Evolutionary conservation across 345 rosid genomes (phyloP).

Genomic region (Microthlaspi erraticum): DNA sequence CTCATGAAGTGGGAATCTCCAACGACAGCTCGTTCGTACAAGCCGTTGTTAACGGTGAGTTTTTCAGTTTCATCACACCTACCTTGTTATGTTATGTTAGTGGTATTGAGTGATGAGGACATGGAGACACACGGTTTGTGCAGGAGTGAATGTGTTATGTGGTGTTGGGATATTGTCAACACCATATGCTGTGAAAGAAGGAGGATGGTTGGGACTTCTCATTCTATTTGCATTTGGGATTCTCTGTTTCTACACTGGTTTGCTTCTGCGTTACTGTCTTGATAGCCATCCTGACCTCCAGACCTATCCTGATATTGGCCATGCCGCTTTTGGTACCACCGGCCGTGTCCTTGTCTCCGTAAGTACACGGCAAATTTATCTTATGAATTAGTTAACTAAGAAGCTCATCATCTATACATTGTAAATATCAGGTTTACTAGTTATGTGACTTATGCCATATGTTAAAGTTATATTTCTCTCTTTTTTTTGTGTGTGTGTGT

Average conservation of each 20-base stretch:
- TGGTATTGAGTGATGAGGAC: background rate
- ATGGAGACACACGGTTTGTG: slow-evolving; percentile 5
- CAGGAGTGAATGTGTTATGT: slow-evolving; percentile 90
- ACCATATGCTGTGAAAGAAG: slow-evolving; percentile 88
- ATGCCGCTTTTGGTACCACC: slow-evolving; percentile 79
- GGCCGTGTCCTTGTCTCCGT: slow-evolving; percentile 85
- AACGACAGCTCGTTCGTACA: slow-evolving; percentile 76
- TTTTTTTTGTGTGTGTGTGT: slow-evolving; percentile 11
- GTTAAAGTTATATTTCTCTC: background rate
- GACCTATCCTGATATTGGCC: slow-evolving; percentile 96
- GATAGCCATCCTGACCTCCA: slow-evolving; percentile 85
- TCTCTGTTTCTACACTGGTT: slow-evolving; percentile 87
- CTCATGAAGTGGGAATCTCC: slow-evolving; percentile 62
- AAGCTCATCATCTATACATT: slow-evolving; percentile 8
- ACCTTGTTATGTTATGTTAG: slow-evolving; percentile 7
- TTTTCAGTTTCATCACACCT: slow-evolving; percentile 11
- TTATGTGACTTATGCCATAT: slow-evolving; percentile 5
- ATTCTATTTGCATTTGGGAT: slow-evolving; percentile 67
- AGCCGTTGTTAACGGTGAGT: slow-evolving; percentile 81
- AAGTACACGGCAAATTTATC: slow-evolving; percentile 33
- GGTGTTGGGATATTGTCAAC: slow-evolving; percentile 97
- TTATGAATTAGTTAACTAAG: slow-evolving; percentile 7
- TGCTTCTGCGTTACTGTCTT: slow-evolving; percentile 79
- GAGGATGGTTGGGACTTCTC: slow-evolving; percentile 83
- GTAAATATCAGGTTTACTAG: background rate